Evolutionary conservation across 1,284 basidiomycete genomes (phyloP), one percentile per base, ranked within the genome.

Genomic region (Xerocomus nothofagi): DNA sequence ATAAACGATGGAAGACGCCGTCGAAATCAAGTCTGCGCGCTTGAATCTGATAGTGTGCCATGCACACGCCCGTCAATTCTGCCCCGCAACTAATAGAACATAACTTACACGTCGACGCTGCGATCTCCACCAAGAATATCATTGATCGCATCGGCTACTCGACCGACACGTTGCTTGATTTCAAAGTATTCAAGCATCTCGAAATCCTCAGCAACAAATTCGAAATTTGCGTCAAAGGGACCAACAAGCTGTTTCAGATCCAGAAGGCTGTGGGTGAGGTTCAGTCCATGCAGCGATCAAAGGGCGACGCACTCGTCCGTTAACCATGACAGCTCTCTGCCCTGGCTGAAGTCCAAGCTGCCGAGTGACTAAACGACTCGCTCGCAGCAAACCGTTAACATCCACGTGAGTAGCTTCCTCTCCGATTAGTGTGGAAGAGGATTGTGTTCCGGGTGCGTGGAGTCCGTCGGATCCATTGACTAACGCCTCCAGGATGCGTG

Each of bases 121-220:
- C 62, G 59, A 14, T 75, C 55, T 41, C 71, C 67, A 18, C 75
- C 72, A 20, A 75, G 71, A 46, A 87, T 71, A 4, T 74, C 77
- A 38, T 78, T 61, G 31, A 95, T 68, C 0, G 90, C 84, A 29
- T 77, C 73, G 11, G 85, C 68, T 11, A 93, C 80, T 6, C 89
- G 83, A 47, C 77, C 74, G 1, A 84, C 78, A 33, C 92, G 79
- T 60, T 84, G 86, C 18, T 73, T 72, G 39, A 84, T 67, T 67
- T 97, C 94, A 66, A 86, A 94, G 3, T 71, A 65, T 53, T 85
- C 81, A 36, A 96, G 69, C 2, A 79, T 73, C 39, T 73, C 70
- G 62, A 94, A 86, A 65, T 95, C 93, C 15, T 76, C 77, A 0
- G 78, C 63, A 6, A 68, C 53, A 62, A 96, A 91, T 12, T 79